Percentiles rank a stretch among this genome's conserved stretches.
Evolutionary conservation across 441 rosid species (phyloP).

Genomic region (Erodium moschatum): DNA sequence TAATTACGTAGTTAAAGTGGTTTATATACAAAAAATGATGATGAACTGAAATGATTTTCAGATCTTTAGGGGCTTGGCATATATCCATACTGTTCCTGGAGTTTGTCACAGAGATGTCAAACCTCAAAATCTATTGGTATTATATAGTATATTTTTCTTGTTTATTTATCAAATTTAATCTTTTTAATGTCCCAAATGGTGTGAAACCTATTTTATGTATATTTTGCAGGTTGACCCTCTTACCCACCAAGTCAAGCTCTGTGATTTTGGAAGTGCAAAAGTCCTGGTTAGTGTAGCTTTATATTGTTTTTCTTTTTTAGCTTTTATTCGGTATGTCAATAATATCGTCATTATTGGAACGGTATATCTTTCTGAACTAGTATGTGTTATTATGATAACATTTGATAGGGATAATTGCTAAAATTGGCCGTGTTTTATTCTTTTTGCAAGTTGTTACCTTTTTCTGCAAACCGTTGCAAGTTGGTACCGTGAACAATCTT

Average conservation of each 20-base stretch:
- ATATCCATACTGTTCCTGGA: slow-evolving; percentile 76
- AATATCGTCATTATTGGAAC: not conserved
- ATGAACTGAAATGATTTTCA: slow-evolving; percentile 25
- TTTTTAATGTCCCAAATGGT: not conserved
- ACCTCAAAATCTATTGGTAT: slow-evolving; percentile 95
- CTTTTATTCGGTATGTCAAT: too few species aligned
- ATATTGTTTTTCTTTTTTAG: not conserved
- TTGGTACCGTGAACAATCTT: not conserved
- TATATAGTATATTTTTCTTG: slow-evolving; percentile 21
- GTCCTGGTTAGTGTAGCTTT: slow-evolving; percentile 50
- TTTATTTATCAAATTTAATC: not conserved
- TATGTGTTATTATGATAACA: not conserved
- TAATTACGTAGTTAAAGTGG: not conserved
- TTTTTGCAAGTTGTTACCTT: too few species aligned
- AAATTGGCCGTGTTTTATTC: too few species aligned
- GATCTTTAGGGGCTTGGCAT: slow-evolving; percentile 90
- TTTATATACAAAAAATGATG: not conserved
- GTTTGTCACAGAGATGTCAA: slow-evolving; percentile 96
- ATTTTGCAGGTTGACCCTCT: slow-evolving; percentile 82
- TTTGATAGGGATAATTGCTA: too few species aligned
- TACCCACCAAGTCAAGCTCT: slow-evolving; percentile 93
- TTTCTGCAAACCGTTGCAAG: too few species aligned
- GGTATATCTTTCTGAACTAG: not conserved
- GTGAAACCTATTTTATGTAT: slow-evolving; percentile 14
- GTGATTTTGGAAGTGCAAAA: slow-evolving; percentile 99